Conservation (phyloP, 2,329 filamentous ascomycete species). For the Purpureocillium takamizusanense region DNA sequence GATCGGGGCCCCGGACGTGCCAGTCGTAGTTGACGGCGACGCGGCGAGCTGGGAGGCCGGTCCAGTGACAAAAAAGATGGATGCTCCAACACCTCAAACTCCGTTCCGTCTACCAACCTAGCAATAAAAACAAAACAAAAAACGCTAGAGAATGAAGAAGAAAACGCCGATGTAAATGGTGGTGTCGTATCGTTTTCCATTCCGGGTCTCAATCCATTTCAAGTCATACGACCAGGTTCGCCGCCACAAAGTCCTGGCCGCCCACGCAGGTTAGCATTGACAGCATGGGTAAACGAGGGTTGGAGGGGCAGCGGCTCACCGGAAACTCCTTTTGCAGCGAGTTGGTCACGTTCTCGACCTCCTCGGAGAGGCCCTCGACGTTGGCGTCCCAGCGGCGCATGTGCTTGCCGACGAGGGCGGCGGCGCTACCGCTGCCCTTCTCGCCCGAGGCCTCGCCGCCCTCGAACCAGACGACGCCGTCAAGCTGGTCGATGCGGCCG, state of each 20-base stretch:
- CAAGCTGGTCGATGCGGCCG: constrained; percentile 91
- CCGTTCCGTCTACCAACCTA: too few relatives aligned
- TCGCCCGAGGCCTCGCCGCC: constrained; percentile 59
- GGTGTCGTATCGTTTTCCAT: not conserved
- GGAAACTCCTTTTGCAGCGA: constrained; percentile 75
- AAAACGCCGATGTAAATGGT: too few relatives aligned
- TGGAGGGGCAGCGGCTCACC: constrained; percentile 27
- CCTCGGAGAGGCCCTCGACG: constrained; percentile 77
- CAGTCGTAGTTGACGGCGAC: too few relatives aligned
- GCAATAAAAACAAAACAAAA: too few relatives aligned
- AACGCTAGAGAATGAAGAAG: too few relatives aligned
- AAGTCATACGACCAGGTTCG: constrained; percentile 34
- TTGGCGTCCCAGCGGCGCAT: constrained; percentile 84
- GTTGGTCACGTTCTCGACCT: constrained; percentile 80
- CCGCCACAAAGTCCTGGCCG: constrained; percentile 49
- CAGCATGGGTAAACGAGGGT: too few relatives aligned
- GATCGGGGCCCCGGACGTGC: too few relatives aligned
- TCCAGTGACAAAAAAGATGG: too few relatives aligned
- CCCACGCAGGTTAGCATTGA: too few relatives aligned
- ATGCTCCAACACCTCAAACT: too few relatives aligned
- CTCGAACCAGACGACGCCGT: constrained; percentile 81
- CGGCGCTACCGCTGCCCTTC: constrained; percentile 57
- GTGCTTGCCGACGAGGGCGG: constrained; percentile 56
- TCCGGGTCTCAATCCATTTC: constrained; percentile 1
- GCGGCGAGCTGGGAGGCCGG: too few relatives aligned